A percentile compares a stretch with the other conserved stretches of the same genome.
These are phyloP conservation scores for Cercospora berteroae DNA, from an alignment of 2,329 filamentous ascomycete genomes.

Conservation along the genomic window DNA sequence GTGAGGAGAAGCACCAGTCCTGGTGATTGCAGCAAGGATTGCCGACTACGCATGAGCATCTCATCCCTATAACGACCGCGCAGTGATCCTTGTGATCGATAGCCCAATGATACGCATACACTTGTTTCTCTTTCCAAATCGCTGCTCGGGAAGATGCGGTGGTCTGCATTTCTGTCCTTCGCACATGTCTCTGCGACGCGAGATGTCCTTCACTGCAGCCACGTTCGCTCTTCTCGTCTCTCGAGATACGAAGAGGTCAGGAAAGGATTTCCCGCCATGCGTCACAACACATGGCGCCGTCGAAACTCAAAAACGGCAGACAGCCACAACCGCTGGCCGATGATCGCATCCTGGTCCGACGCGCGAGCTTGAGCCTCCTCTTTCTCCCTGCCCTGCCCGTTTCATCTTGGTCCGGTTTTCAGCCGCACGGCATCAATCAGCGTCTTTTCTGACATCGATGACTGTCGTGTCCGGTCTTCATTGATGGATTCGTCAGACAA, in stretches of 20 bases:
- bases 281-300: conserved; percentile 3
- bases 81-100: not conserved
- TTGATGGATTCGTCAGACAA: not conserved
- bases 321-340: not conserved
- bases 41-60: not conserved
- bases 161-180: not conserved
- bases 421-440: not conserved
- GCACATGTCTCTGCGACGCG: not conserved
- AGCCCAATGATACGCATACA: not conserved
- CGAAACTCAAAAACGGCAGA: not conserved
- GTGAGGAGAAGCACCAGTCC: not conserved
- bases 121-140: not conserved
- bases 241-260: not conserved
- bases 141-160: not conserved
- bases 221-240: not conserved
- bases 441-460: not conserved
- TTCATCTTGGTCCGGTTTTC: not conserved
- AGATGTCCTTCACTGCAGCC: not conserved
- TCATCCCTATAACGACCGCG: not conserved
- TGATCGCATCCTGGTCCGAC: not conserved
- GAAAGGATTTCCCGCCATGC: not conserved
- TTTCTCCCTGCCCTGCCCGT: not conserved
- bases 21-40: conserved; percentile 2
- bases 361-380: conserved; percentile 5
- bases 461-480: not conserved